These are phyloP conservation scores for Rubia yunnanensis DNA, from an alignment of 257 asterid genomes.

Conservation along the genomic window DNA sequence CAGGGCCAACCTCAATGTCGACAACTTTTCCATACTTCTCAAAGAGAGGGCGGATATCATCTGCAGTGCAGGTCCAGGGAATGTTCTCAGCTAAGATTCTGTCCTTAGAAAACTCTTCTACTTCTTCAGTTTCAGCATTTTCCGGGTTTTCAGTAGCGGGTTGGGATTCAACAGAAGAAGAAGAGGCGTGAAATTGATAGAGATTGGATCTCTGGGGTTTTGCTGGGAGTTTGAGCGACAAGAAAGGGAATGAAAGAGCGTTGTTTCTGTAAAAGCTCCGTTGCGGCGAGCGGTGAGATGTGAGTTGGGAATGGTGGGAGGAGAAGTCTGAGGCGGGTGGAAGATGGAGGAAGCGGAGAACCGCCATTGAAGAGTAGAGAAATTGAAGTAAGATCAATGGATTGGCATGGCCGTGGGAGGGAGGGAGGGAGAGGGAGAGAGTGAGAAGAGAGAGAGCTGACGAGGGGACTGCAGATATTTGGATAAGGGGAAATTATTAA, in stretches of 20 bases:
- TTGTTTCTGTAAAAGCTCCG: not conserved
- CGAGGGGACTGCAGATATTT: not conserved
- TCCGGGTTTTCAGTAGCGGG: slow-evolving; percentile 16
- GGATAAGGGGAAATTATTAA: not conserved
- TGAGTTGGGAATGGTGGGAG: slow-evolving; percentile 15
- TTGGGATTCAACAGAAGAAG: slow-evolving; percentile 23
- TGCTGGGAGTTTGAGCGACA: slow-evolving; percentile 18
- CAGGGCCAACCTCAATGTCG: slow-evolving; percentile 56
- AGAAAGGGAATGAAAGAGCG: not conserved
- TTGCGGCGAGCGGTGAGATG: slow-evolving; percentile 3
- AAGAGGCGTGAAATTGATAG: slow-evolving; percentile 21
- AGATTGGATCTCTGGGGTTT: slow-evolving; percentile 26
- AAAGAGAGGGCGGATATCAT: slow-evolving; percentile 67
- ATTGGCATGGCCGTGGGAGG: not conserved
- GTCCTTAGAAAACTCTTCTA: slow-evolving; percentile 27
- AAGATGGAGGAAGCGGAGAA: slow-evolving; percentile 21
- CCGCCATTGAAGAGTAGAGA: slow-evolving; percentile 16
- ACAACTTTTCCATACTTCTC: slow-evolving; percentile 56
- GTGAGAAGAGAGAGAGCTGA: not conserved
- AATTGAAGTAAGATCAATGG: not conserved
- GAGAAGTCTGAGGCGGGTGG: slow-evolving; percentile 2
- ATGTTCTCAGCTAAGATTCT: slow-evolving; percentile 71
- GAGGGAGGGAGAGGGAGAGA: no score
- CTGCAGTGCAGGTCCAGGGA: slow-evolving; percentile 66
- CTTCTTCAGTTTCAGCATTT: slow-evolving; percentile 10